Base-by-base conservation (phyloP, 2,329 filamentous ascomycete genomes). In the Fusarium buxicola region DNA sequence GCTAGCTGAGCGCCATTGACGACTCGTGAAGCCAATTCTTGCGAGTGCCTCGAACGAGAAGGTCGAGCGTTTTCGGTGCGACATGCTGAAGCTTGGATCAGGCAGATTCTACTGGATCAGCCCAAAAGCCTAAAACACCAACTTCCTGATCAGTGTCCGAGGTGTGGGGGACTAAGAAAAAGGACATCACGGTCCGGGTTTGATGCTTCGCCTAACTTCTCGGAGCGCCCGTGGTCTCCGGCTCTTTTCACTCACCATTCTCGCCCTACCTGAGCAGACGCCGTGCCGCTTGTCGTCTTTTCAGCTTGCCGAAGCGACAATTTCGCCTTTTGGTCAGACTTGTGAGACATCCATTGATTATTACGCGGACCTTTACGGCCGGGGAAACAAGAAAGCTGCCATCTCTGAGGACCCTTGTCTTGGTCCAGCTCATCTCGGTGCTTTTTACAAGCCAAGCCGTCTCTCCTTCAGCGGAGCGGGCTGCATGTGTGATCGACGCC, bases 401-500 rank as follows among this genome's bases (percentile, higher is more conserved):
- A 21, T 6, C 21, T 21, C 21, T 21, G 34, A 36, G 34, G n/a
- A 36, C 16, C 36, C 36, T 25, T 35, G 32, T 39, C 36, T 21
- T 21, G 21, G 6, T 21, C 21, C 21, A 21, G 21, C 30, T 27
- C 24, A 21, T 27, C 21, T 12, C 15, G 34, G 28, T 56, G 32
- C 28, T 30, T 25, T 36, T 43, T 53, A 35, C 43, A 40, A 28
- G 18, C 35, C 27, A 32, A n/a, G n/a, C n/a, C 41, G 35, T 24
- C 27, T 59, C 24, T 24, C 28, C 15, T 51, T 18, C 36, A 51
- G 27, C 45, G 49, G 49, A 54, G 40, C 39, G 27, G 55, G 46
- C 34, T 61, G 46, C 60, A 60, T 58, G 41, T 50, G 36, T 61
- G 63, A 66, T 66, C 63, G 50, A 64, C 63, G 35, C 28, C 31